A percentile compares a stretch with the other conserved stretches of the same genome.
phyloP scores from a whole-genome alignment of 176 grass and related monocot species.

The Puya raimondii region DNA sequence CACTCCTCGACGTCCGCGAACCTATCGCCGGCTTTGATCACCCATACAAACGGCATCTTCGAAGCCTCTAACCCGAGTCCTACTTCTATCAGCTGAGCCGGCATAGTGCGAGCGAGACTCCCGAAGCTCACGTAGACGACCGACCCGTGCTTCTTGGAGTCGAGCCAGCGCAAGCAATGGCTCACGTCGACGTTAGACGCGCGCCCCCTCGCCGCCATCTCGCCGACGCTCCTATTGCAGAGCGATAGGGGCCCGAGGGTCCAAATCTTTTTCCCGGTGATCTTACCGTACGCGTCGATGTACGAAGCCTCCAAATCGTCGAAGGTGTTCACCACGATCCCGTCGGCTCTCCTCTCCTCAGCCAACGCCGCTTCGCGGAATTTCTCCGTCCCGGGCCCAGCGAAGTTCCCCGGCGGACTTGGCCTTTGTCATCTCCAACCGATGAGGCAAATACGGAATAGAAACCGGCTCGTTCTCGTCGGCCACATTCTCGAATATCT shows the following conservation, averaged over 20 bases:
- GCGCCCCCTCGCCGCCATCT: not conserved
- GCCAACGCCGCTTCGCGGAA: conserved; percentile 8
- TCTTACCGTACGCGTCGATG: conserved; percentile 25
- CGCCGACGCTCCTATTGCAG: conserved; percentile 1
- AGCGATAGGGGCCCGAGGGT: conserved; percentile 32
- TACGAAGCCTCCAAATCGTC: conserved; percentile 30
- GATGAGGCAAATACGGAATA: conserved; percentile 23
- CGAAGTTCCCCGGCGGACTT: conserved; percentile 26
- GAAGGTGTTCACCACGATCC: conserved; percentile 39
- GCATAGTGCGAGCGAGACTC: conserved; percentile 15
- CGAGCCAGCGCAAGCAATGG: conserved; percentile 32
- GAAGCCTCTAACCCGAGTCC: conserved; percentile 37
- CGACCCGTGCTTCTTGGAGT: conserved; percentile 23
- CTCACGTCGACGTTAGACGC: not conserved
- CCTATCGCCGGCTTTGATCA: conserved; percentile 1
- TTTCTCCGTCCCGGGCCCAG: not conserved
- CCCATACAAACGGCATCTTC: conserved; percentile 40
- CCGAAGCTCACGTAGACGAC: conserved; percentile 55
- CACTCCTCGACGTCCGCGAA: conserved; percentile 17
- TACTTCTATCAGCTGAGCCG: conserved; percentile 38
- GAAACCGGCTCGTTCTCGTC: conserved; percentile 16
- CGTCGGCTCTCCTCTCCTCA: conserved; percentile 22
- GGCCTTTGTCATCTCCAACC: conserved; percentile 17
- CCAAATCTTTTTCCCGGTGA: conserved; percentile 34
- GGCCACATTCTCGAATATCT: conserved; percentile 16